Evolutionary conservation across 2,329 filamentous ascomycete genomes (phyloP), one percentile per base, ranked within the genome.

Genomic region (Fusarium bactridioides): DNA sequence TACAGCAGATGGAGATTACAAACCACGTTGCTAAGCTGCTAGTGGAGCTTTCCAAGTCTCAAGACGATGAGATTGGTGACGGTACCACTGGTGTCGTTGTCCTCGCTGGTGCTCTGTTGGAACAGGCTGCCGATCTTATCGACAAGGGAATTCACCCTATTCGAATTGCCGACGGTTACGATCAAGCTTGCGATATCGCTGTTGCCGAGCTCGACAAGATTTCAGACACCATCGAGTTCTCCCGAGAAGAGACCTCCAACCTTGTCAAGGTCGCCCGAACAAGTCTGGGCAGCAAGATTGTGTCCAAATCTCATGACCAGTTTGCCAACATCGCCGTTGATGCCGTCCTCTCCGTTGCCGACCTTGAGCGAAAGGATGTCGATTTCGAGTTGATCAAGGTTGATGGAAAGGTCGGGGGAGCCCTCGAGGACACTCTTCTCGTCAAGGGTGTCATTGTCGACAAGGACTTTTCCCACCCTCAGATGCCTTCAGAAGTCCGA

Each of bases 71-170:
- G 85, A 99, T 99, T 79, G 96, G 96, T 80, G 96, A 99, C 82
- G 96, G 96, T 74, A 99, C 96, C 72, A 99, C 96, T 2, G 96
- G 96, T 82, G 96, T 99, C 19, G 96, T 99, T 57, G 97, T 99
- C 54, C 86, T 99, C 76, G 96, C 96, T 19, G 96, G 95, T 73
- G 95, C 96, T 70, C 90, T 99, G 73, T 87, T 99, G 69, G 97
- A 99, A 84, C 95, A 98, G 85, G 96, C 96, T 23, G 94, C 95
- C 72, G 96, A 98, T 81, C 90, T 99, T 77, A 98, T 99, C 82
- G 97, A 99, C 88, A 99, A 99, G 89, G 97, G 96, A 81, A 99
- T 99, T 78, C 96, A 99, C 85, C 96, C 96, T 70, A 99, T 99
- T 82, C 89, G 97, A 77, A 98, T 99, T 84, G 97, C 97, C 74